Conservation (phyloP, 1,139 yeast genomes). For the Saccharomyces hybrid region DNA sequence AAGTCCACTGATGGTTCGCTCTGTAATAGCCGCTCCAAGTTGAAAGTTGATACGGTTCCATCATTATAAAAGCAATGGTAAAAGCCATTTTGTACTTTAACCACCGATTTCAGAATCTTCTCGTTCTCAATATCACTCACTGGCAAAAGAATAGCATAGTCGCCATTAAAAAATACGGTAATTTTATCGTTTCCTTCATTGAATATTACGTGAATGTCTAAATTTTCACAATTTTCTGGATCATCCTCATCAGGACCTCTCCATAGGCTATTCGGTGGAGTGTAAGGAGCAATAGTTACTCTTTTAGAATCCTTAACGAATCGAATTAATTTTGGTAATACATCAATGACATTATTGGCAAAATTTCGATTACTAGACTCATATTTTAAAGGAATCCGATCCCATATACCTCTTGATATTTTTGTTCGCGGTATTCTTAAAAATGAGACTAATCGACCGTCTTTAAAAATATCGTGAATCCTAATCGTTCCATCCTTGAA, state of each 20-base stretch:
- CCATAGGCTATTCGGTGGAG: slow-evolving; percentile 12
- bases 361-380: slow-evolving; percentile 2
- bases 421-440: slow-evolving; percentile 10
- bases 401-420: slow-evolving; percentile 18
- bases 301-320: slow-evolving; percentile 16
- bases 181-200: slow-evolving; percentile 6
- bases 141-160: slow-evolving; percentile 5
- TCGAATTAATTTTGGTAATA: slow-evolving; percentile 19
- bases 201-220: slow-evolving; percentile 12
- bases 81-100: slow-evolving; percentile 5
- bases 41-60: slow-evolving; percentile 10
- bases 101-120: slow-evolving; percentile 2
- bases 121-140: neutral
- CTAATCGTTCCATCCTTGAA: slow-evolving; percentile 24
- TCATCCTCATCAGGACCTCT: slow-evolving; percentile 9
- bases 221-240: neutral
- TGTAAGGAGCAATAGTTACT: slow-evolving; percentile 13
- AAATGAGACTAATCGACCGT: slow-evolving; percentile 23
- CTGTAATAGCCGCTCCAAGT: slow-evolving; percentile 5
- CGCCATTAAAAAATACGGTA: slow-evolving; percentile 14
- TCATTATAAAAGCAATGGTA: slow-evolving; percentile 13
- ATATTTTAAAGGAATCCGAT: slow-evolving; percentile 9
- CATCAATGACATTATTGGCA: slow-evolving; percentile 13
- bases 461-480: slow-evolving; percentile 20
- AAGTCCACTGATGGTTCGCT: slow-evolving; percentile 5